Evolutionary conservation across 495 filamentous ascomycete genomes (phyloP).

Genomic region (Hypoxylon rickii): DNA sequence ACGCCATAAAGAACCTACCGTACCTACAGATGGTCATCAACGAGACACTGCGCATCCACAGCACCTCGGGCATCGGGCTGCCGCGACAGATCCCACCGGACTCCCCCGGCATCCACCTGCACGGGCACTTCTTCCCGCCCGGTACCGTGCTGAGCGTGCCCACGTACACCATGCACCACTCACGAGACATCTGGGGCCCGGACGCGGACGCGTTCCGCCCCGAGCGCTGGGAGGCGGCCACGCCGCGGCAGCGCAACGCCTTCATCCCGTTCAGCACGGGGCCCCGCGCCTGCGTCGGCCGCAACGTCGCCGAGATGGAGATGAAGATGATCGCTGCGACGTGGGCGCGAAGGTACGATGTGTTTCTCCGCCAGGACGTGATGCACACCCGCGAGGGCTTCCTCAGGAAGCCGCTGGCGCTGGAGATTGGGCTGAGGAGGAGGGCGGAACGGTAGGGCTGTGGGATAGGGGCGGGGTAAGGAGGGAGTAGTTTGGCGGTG

Average conservation of each 20-base stretch:
- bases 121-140: slow-evolving; percentile 68
- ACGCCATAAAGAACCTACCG: slow-evolving; percentile 73
- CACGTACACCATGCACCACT: slow-evolving; percentile 87
- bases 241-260: slow-evolving; percentile 69
- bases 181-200: slow-evolving; percentile 77
- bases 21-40: slow-evolving; percentile 82
- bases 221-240: slow-evolving; percentile 72
- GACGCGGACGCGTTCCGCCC: slow-evolving; percentile 80
- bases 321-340: slow-evolving; percentile 78
- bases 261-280: slow-evolving; percentile 88
- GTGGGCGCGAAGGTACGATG: slow-evolving; percentile 76
- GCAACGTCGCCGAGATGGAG: slow-evolving; percentile 83
- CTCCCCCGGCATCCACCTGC: slow-evolving; percentile 49
- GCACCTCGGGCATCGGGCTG: slow-evolving; percentile 85
- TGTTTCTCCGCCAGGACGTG: slow-evolving; percentile 67
- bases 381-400: slow-evolving; percentile 88
- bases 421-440: slow-evolving; percentile 67
- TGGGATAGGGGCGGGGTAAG: background rate
- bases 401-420: slow-evolving; percentile 80
- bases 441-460: background rate
- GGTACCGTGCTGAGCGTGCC: slow-evolving; percentile 83
- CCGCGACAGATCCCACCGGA: slow-evolving; percentile 76
- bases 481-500: background rate
- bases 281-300: slow-evolving; percentile 57
- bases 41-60: slow-evolving; percentile 90